Evolutionary conservation across 352 stramenopile genomes (phyloP).

Genomic region (Phytophthora palmivora): DNA sequence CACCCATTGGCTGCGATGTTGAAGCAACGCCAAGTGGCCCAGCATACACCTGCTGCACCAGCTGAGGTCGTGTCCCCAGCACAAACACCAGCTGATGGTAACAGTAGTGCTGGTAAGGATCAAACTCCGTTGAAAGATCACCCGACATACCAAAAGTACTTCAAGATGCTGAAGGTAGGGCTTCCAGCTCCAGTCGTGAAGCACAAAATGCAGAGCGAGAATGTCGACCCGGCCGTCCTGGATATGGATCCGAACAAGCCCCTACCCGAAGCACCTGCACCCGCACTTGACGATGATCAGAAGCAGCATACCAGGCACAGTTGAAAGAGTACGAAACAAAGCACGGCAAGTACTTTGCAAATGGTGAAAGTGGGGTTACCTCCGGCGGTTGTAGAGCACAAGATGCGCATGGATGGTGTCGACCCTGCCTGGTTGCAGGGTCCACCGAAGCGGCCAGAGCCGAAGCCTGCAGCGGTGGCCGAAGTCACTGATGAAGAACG

Average conservation of each 20-base stretch:
- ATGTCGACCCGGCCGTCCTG: conserved; percentile 64
- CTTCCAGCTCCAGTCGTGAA: conserved; percentile 69
- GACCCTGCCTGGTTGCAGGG: conserved; percentile 70
- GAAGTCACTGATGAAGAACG: conserved; percentile 59
- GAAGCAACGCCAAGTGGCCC: conserved; percentile 36
- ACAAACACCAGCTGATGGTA: conserved; percentile 8
- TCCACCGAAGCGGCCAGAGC: conserved; percentile 46
- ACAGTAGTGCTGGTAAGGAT: conserved; percentile 25
- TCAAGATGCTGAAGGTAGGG: conserved; percentile 86
- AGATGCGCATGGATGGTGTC: conserved; percentile 85
- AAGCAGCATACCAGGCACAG: conserved; percentile 56
- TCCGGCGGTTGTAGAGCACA: conserved; percentile 74
- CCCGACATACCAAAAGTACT: conserved; percentile 77
- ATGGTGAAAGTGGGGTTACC: conserved; percentile 86
- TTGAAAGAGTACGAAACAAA: conserved; percentile 76
- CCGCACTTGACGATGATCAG: conserved; percentile 35
- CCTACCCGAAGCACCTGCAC: conserved; percentile 31
- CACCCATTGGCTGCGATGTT: conserved; percentile 54
- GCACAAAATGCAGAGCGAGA: conserved; percentile 80
- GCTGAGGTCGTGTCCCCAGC: background rate
- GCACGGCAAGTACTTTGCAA: conserved; percentile 71
- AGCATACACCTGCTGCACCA: conserved; percentile 14
- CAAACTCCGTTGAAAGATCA: conserved; percentile 65
- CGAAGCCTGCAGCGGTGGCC: conserved; percentile 21
- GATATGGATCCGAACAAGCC: conserved; percentile 72